Evolutionary conservation across 163 green algal genomes (phyloP).

Genomic region (Coccomyxa subellipsoidea): DNA sequence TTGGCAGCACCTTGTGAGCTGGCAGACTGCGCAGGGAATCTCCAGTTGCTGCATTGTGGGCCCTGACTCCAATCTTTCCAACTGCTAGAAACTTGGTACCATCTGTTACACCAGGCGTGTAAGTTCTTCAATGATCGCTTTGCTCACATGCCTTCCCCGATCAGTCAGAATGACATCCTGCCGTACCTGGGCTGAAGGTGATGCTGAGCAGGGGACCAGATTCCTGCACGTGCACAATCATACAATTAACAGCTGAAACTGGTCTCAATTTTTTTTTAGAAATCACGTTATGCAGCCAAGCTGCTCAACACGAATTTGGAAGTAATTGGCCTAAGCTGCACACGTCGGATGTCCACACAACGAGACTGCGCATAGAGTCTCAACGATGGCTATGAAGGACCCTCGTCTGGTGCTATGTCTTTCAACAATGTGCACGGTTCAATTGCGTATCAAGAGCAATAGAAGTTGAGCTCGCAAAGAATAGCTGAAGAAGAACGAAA

Average conservation of each 20-base stretch:
- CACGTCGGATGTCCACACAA: background rate
- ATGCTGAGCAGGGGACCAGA: background rate
- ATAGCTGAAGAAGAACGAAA: no score
- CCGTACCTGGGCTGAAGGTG: background rate
- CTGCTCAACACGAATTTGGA: background rate
- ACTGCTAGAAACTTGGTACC: background rate
- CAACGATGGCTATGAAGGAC: background rate
- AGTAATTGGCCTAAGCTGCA: background rate
- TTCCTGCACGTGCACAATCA: background rate
- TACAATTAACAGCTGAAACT: no score
- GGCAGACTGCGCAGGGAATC: background rate
- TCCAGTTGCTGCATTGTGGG: background rate
- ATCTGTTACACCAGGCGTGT: slow-evolving; percentile 10
- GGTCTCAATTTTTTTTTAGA: no score
- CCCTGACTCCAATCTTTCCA: background rate
- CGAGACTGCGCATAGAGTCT: background rate
- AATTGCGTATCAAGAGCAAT: no score
- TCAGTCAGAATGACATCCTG: no score
- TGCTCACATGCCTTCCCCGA: no score
- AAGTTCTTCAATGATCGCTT: no score
- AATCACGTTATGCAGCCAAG: no score
- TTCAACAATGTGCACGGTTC: no score
- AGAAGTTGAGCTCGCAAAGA: no score
- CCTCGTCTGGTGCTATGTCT: no score
- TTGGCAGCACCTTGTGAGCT: background rate